Base-by-base conservation (phyloP, 148 eudicot genomes). In the Polygonum maritimum region DNA sequence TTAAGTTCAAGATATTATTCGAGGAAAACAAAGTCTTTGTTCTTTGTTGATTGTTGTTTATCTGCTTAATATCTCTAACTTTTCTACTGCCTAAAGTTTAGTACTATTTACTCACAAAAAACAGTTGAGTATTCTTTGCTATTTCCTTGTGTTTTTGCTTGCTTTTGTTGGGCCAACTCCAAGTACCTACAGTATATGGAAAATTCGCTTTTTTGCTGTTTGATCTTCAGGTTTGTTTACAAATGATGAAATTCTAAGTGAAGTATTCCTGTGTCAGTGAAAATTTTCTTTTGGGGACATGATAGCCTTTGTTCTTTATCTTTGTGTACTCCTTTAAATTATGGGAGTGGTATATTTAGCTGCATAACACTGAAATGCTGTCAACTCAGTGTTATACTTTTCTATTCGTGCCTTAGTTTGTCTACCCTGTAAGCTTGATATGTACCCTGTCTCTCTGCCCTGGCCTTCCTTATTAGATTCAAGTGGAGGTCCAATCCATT, bases 301-400 rank as follows among this genome's bases (percentile, higher is more conserved):
- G 14, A 26, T 31, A 36, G 10, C 71, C n/a, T 67, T 67, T 67
- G 71, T 15, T 67, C 71, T 36, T 36, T 67, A 67, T 67, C 71
- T 5, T 36, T 36, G 45, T 36, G 45, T 33, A 67, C 71, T 35
- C 44, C 7, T 21, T 60, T 21, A 35, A 63, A 67, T 67, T 15
- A 35, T 36, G n/a, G 69, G 39, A 62, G 38, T 36, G 44, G 21
- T 67, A 16, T 67, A 67, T 67, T 36, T n/a, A 36, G 12, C 44
- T 67, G 41, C 11, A 35, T 65, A 19, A 22, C 21, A 65, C 16
- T 11, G 44, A 36, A 67, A 14, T 67, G 71, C 16, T 67, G 71
- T 67, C 71, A 67, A 67, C 71, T 67, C 71, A 16, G 44, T 67
- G 44, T 36, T 21, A 67, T 67, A 41, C 21, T 67, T 54, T 67